phyloP scores from a whole-genome alignment of 2,329 filamentous ascomycete species.

The Apiospora marii region DNA sequence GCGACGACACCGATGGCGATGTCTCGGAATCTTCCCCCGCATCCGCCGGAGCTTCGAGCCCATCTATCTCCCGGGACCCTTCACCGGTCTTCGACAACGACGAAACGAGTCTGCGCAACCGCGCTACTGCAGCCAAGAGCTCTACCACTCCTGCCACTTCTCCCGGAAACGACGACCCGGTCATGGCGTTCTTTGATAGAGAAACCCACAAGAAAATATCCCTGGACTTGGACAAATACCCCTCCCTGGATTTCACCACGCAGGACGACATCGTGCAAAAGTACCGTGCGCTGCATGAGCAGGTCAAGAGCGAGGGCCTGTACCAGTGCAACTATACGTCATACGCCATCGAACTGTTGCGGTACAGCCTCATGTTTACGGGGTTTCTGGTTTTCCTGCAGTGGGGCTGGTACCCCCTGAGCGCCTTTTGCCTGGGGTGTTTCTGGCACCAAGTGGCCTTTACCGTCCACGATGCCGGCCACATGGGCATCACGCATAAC shows the following conservation, averaged over 20 bases:
- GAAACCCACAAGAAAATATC: slow-evolving; percentile 78
- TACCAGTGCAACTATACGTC: slow-evolving; percentile 85
- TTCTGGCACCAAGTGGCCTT: slow-evolving; percentile 97
- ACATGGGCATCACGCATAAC: slow-evolving; percentile 96
- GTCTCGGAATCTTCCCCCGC: slow-evolving; percentile 34
- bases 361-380: slow-evolving; percentile 74
- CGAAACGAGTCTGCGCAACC: slow-evolving; percentile 41
- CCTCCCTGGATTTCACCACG: slow-evolving; percentile 74
- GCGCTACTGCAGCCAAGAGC: slow-evolving; percentile 34
- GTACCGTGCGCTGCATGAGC: slow-evolving; percentile 79
- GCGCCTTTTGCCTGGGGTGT: slow-evolving; percentile 78
- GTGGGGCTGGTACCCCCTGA: slow-evolving; percentile 71
- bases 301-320: slow-evolving; percentile 76
- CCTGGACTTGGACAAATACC: slow-evolving; percentile 82
- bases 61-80: slow-evolving; percentile 60
- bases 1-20: slow-evolving; percentile 39
- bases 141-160: slow-evolving; percentile 61
- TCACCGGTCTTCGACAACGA: slow-evolving; percentile 59
- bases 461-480: slow-evolving; percentile 91
- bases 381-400: slow-evolving; percentile 69
- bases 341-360: slow-evolving; percentile 76
- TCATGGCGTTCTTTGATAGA: slow-evolving; percentile 72
- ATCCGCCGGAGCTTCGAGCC: slow-evolving; percentile 49
- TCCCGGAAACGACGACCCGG: slow-evolving; percentile 55
- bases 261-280: slow-evolving; percentile 81